These are phyloP conservation scores for Pseudocercospora musae DNA, from an alignment of 2,329 filamentous ascomycete species.

Conservation along the genomic window DNA sequence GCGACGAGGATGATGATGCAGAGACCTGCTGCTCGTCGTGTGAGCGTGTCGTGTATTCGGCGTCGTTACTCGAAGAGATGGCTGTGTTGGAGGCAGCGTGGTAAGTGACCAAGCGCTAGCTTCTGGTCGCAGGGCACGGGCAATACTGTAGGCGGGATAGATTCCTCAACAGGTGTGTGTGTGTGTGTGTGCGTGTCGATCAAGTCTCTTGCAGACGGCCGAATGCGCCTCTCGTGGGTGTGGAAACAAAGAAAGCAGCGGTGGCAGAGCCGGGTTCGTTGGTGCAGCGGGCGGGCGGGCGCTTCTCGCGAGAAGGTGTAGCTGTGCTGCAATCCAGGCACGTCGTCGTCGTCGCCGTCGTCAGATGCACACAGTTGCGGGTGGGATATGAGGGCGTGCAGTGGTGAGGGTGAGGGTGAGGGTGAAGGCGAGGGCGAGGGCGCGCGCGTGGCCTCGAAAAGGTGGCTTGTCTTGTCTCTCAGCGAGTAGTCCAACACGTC, in stretches of 20 bases:
- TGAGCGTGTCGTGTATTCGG: background rate
- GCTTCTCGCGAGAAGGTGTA: background rate
- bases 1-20: background rate
- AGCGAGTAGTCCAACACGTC: too few relatives aligned
- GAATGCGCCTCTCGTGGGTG: slow-evolving; percentile 16
- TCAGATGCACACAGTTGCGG: background rate
- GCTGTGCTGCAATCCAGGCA: background rate
- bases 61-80: background rate
- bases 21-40: background rate
- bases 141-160: background rate
- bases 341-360: too few relatives aligned
- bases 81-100: too few relatives aligned
- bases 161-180: slow-evolving; percentile 1
- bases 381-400: background rate
- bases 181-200: background rate
- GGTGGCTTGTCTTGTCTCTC: background rate
- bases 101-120: too few relatives aligned
- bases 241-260: slow-evolving; percentile 16
- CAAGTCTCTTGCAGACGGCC: slow-evolving; percentile 21
- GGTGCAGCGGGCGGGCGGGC: background rate
- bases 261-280: background rate
- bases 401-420: too few relatives aligned
- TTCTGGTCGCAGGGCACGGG: background rate
- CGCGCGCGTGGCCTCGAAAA: background rate
- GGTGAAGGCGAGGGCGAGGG: too few relatives aligned